A percentile compares a stretch with the other conserved stretches of the same genome.
phyloP scores from a whole-genome alignment of 805 yeast genomes.

The Candida patagonica region DNA sequence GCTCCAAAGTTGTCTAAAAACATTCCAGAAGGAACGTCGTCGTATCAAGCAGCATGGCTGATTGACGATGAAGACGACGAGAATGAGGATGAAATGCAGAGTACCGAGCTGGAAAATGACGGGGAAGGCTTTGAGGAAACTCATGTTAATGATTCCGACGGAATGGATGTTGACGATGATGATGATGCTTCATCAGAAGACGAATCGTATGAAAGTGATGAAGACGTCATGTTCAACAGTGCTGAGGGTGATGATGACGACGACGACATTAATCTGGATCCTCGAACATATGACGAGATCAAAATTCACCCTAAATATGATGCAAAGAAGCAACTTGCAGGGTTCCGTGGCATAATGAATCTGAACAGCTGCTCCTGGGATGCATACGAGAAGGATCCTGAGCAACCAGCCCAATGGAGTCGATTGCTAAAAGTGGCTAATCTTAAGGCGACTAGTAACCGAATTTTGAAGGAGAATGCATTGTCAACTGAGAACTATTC shows the following conservation, averaged over 20 bases:
- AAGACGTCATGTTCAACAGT: conserved; percentile 57
- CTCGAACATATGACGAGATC: no score
- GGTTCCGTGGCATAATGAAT: conserved; percentile 83
- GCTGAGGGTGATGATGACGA: conserved; percentile 75
- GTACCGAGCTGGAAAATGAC: background rate
- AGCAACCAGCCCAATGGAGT: conserved; percentile 70
- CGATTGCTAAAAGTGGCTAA: conserved; percentile 66
- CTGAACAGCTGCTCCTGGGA: conserved; percentile 81
- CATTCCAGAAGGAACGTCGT: conserved; percentile 66
- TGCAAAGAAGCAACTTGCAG: conserved; percentile 62
- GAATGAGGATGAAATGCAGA: conserved; percentile 22
- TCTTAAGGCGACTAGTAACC: conserved; percentile 66
- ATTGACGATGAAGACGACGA: conserved; percentile 37
- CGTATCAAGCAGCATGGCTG: conserved; percentile 69
- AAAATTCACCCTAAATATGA: conserved; percentile 71
- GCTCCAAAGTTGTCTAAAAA: conserved; percentile 20
- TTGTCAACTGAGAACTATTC: conserved; percentile 31
- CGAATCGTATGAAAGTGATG: conserved; percentile 18
- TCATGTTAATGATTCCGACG: background rate
- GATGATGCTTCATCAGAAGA: conserved; percentile 24
- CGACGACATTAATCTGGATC: conserved; percentile 88
- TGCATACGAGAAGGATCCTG: conserved; percentile 67
- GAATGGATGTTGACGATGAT: background rate
- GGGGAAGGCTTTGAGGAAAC: no score
- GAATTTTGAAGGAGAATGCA: conserved; percentile 44